These are phyloP conservation scores for Cochlearia excelsa DNA, from an alignment of 345 rosid genomes.

Conservation along the genomic window DNA sequence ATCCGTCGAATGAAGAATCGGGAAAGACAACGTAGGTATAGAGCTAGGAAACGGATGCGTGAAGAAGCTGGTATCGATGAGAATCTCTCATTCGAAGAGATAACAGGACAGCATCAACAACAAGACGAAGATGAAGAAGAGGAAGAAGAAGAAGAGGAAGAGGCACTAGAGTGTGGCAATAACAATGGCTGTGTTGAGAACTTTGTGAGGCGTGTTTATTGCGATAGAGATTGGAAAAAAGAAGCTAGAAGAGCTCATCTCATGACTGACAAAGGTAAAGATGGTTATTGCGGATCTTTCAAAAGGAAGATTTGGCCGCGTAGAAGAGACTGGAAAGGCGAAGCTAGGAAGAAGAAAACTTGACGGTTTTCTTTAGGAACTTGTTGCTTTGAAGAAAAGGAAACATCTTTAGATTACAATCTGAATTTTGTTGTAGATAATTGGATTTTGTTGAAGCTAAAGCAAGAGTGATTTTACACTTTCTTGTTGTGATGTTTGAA, in stretches of 20 bases:
- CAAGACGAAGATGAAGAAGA: slow-evolving; percentile 20
- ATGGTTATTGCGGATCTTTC: slow-evolving; percentile 25
- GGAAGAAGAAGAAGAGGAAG: slow-evolving; percentile 27
- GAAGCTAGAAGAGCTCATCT: slow-evolving; percentile 63
- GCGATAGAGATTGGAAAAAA: slow-evolving; percentile 66
- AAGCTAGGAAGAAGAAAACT: slow-evolving; percentile 56
- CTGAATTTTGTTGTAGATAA: no score
- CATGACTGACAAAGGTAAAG: not conserved
- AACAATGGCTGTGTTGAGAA: slow-evolving; percentile 33
- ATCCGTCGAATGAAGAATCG: slow-evolving; percentile 69
- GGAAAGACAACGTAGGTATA: slow-evolving; percentile 75
- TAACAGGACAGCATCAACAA: not conserved
- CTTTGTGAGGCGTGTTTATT: slow-evolving; percentile 37
- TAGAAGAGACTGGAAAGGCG: slow-evolving; percentile 70
- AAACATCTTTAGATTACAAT: no score
- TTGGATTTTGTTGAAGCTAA: no score
- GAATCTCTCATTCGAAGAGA: slow-evolving; percentile 9
- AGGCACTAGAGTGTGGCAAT: slow-evolving; percentile 27
- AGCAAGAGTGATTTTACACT: no score
- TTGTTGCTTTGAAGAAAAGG: no score
- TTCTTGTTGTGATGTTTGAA: no score
- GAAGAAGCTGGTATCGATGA: slow-evolving; percentile 44
- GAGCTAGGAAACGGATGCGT: slow-evolving; percentile 58
- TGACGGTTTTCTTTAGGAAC: not conserved
- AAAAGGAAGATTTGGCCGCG: slow-evolving; percentile 30